phyloP scores from a whole-genome alignment of 441 rosid species.

The Jatropha multifida region DNA sequence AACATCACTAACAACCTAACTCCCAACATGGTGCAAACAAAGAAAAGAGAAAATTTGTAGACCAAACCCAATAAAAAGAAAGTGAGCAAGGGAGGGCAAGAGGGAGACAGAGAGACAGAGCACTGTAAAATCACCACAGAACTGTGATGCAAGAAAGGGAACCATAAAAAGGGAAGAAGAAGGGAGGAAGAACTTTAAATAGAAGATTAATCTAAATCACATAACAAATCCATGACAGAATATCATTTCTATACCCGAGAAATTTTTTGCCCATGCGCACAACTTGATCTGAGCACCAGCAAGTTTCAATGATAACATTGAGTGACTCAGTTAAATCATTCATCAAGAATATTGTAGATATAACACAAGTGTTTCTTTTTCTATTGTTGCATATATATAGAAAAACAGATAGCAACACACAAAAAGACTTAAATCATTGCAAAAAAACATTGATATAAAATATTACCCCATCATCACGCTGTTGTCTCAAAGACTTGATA shows the following conservation, averaged over 20 bases:
- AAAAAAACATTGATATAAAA: constrained; percentile 2
- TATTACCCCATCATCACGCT: constrained; percentile 55
- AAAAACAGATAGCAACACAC: neutral
- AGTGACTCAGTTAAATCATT: constrained; percentile 10
- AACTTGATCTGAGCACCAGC: neutral
- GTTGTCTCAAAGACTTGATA: constrained; percentile 48
- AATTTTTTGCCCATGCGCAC: neutral
- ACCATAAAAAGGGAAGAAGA: neutral
- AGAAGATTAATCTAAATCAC: neutral
- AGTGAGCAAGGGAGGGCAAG: no score
- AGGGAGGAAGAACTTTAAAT: neutral
- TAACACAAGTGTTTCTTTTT: neutral
- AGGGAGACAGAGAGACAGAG: neutral
- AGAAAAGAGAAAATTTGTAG: neutral
- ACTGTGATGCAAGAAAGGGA: neutral
- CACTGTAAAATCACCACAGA: neutral
- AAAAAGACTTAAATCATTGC: neutral
- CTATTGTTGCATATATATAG: neutral
- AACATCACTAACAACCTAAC: neutral
- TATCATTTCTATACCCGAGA: neutral
- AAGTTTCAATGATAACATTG: neutral
- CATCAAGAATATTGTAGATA: neutral
- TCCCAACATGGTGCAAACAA: neutral
- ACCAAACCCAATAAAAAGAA: neutral
- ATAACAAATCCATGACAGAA: neutral